These are phyloP conservation scores for Pontederia crassipes DNA, from an alignment of 176 grass and related monocot genomes.

Conservation along the genomic window DNA sequence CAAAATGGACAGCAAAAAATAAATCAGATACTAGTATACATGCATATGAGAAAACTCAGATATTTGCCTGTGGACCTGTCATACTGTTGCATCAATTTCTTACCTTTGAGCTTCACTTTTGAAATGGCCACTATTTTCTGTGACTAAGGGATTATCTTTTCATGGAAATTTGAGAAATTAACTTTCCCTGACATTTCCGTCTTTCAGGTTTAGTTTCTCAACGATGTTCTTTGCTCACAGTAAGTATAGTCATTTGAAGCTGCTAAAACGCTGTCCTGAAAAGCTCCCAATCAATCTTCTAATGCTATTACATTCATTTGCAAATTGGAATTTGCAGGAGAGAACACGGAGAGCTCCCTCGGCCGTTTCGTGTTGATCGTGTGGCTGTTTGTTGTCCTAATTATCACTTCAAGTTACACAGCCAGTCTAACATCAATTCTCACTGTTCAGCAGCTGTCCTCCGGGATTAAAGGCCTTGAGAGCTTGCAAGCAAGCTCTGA, in stretches of 20 bases:
- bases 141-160: no score
- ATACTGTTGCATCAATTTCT: no score
- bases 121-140: no score
- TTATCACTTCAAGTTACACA: slow-evolving; percentile 91
- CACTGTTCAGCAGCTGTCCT: slow-evolving; percentile 80
- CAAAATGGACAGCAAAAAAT: no score
- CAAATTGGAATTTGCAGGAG: slow-evolving; percentile 23
- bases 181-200: no score
- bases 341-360: slow-evolving; percentile 80
- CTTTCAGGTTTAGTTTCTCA: slow-evolving; percentile 89
- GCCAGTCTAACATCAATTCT: slow-evolving; percentile 85
- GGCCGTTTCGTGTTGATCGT: slow-evolving; percentile 69
- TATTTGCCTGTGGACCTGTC: no score
- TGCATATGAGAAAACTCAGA: no score
- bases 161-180: no score
- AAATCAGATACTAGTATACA: no score
- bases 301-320: slow-evolving; percentile 9
- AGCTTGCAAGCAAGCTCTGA: slow-evolving; percentile 42
- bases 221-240: slow-evolving; percentile 89
- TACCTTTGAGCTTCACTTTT: no score
- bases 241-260: slow-evolving; percentile 25
- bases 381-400: slow-evolving; percentile 86
- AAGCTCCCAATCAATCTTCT: background rate
- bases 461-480: slow-evolving; percentile 70
- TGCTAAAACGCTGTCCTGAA: background rate